These are phyloP conservation scores for Anthracocystis panici-leucophaei DNA, from an alignment of 1,284 basidiomycete genomes.

Conservation along the genomic window DNA sequence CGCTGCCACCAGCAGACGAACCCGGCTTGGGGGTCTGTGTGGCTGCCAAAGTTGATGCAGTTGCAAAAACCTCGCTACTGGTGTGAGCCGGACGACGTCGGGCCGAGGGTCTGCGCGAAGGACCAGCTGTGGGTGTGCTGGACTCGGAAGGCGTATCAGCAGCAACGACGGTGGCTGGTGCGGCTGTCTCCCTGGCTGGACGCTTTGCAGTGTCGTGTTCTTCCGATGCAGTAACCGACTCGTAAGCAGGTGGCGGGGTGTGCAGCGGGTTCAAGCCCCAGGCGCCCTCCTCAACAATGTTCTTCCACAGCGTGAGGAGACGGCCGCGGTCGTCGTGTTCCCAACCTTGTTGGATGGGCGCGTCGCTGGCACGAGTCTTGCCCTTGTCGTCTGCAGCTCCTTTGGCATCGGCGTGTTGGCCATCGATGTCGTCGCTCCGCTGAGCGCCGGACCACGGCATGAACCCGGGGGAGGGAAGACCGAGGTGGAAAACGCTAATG, in stretches of 20 bases:
- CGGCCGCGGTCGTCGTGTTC: constrained; percentile 48
- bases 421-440: constrained; percentile 8
- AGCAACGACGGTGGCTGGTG: not conserved
- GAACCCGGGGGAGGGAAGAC: constrained; percentile 40
- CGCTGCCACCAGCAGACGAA: not conserved
- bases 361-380: constrained; percentile 25
- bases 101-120: constrained; percentile 26
- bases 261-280: constrained; percentile 56
- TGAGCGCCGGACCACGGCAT: constrained; percentile 48
- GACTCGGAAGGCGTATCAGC: constrained; percentile 14
- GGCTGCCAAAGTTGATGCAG: constrained; percentile 7
- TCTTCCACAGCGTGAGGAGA: constrained; percentile 52
- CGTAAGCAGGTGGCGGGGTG: constrained; percentile 58
- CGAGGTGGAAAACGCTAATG: constrained; percentile 60
- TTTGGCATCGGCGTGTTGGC: constrained; percentile 9
- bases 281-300: constrained; percentile 59
- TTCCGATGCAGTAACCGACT: constrained; percentile 41
- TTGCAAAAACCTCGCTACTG: constrained; percentile 55
- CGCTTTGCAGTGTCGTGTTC: not conserved
- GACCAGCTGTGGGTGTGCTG: constrained; percentile 42
- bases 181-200: not conserved
- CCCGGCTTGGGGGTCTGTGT: constrained; percentile 31
- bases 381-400: constrained; percentile 25
- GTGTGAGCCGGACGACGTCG: constrained; percentile 21
- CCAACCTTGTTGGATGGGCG: constrained; percentile 33